Conservation (phyloP, 306 rosid species). For the Luffa acutangula region DNA sequence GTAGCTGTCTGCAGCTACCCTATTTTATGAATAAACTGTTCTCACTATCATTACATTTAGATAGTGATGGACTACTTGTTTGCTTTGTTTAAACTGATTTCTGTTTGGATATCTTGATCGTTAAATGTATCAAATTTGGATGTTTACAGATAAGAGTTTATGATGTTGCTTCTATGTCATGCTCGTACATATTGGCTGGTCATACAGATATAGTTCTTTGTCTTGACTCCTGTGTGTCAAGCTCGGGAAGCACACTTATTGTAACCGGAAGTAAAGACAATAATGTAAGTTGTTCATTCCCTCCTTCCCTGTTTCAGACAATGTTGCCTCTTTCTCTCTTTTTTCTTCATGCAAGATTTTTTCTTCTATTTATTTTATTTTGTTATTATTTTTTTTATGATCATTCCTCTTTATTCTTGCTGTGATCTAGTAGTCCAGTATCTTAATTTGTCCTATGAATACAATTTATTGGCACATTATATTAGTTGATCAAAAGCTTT, state of each 20-base stretch:
- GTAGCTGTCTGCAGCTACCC: not conserved
- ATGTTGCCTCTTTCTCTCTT: not conserved
- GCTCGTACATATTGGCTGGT: constrained; percentile 80
- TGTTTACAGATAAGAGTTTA: constrained; percentile 78
- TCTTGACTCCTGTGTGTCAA: constrained; percentile 79
- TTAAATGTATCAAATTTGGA: constrained; percentile 18
- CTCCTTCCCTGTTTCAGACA: not conserved
- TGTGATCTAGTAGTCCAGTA: not conserved
- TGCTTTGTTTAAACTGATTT: not conserved
- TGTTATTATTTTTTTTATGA: not conserved
- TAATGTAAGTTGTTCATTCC: constrained; percentile 38
- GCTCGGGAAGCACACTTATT: constrained; percentile 58
- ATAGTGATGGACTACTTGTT: constrained; percentile 1
- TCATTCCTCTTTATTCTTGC: not conserved
- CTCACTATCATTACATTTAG: not conserved
- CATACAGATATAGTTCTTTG: constrained; percentile 73
- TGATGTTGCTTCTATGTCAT: constrained; percentile 78
- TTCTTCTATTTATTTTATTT: not conserved
- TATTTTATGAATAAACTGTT: not conserved
- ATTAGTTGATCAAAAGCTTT: not conserved
- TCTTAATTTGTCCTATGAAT: not conserved
- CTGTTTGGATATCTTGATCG: not conserved
- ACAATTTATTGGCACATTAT: not conserved
- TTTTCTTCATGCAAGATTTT: not conserved
- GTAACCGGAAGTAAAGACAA: constrained; percentile 93